Base-by-base conservation (phyloP, 1,284 basidiomycete genomes). In the Apiotrichum brassicae region DNA sequence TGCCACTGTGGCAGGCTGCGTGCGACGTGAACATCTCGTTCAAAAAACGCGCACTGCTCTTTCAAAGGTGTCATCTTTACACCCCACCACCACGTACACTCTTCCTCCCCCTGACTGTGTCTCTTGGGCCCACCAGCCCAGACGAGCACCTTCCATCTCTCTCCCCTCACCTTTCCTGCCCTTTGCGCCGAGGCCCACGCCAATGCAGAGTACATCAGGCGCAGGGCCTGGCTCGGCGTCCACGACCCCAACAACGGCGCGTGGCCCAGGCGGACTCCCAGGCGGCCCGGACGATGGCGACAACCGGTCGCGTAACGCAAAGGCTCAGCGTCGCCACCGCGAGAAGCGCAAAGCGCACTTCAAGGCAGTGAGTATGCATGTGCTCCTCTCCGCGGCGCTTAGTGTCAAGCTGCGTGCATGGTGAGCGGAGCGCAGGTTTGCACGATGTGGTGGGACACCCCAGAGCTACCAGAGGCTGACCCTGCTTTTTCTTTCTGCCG, bases 331-430 rank as follows among this genome's bases (percentile, higher is more conserved):
- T 46, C 78, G 88, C 62, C 88, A 92, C 77, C 82, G 88, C 49
- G 89, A 88, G 67, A 92, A 92, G 74, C 80, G 89, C 72, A 92
- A 92, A 76, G 88, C 87, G 12, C 90, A 92, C 75, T 87, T 92
- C 64, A 87, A 90, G 63, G 84, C 88, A 76, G 87, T 87, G 56
- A 57, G 79, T 73, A n/a, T n/a, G n/a, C n/a, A n/a, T n/a, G n/a
- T n/a, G n/a, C n/a, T n/a, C n/a, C n/a, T n/a, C n/a, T n/a, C n/a
- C n/a, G n/a, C n/a, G n/a, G n/a, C n/a, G n/a, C n/a, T n/a, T n/a
- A n/a, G n/a, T n/a, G n/a, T n/a, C n/a, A n/a, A n/a, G n/a, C n/a
- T n/a, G 14, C 18, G 14, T 13, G 18, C 22, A 30, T 30, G 28
- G 28, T n/a, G 18, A 20, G 14, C 40, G 14, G 18, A 14, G 28